Base-by-base conservation (phyloP, 805 yeast species). In the Sugiyamaella mastotermitis region DNA sequence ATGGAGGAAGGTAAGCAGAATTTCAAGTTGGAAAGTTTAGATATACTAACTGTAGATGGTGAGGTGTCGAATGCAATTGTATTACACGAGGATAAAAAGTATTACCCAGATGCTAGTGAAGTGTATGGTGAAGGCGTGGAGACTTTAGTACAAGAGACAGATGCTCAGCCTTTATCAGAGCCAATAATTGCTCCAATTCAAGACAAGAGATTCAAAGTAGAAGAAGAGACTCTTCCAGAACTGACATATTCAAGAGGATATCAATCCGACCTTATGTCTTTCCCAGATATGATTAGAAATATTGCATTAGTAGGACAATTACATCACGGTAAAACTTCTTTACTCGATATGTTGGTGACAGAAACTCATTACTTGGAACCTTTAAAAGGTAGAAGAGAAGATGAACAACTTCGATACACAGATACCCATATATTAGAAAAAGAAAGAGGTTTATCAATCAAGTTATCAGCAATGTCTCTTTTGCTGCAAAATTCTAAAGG, bases 281-380 rank as follows among this genome's bases (percentile, higher is more conserved):
- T 74, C 1, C 86, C 94, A 0, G 76, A 75, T 10, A 76, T 80
- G 47, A 68, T 80, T 6, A 69, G 94, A 33, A 88, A 83, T 57
- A 62, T 88, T 13, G 82, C 88, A 0, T 48, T 92, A 1, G 75
- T 79, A n/a, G 98, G 98, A 0, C 74, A 78, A 30, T 55, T 83
- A 1, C 83, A 84, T 49, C 78, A 85, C 4, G 99, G 99, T 1
- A 92, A 92, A 60, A 83, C 97, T 0, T 68, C 85, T 0, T 60
- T 88, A 1, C 48, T 84, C 2, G 96, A 90, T 53, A 56, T 72
- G 58, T 57, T 90, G 17, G 74, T 86, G 0, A 47, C 64, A 2
- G 78, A 80, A 40, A 78, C 94, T 0, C 96, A 86, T 4, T 52
- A 55, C n/a, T 46, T 61, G 1, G 61, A 50, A 25, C 52, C 55